Base-by-base conservation (phyloP, 1,284 basidiomycete species). In the Malassezia equina region DNA sequence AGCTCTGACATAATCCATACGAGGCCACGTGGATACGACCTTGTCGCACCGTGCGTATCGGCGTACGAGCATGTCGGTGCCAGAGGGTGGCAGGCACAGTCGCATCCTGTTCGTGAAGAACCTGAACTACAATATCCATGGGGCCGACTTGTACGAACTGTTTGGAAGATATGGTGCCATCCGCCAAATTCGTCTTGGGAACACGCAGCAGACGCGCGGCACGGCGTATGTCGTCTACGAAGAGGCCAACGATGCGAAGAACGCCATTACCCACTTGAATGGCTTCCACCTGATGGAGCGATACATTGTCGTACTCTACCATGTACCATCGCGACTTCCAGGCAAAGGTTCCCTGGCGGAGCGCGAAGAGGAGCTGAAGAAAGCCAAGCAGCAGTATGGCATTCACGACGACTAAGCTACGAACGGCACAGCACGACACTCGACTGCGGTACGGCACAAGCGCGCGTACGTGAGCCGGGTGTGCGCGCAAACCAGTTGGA, bases 281-380 rank as follows among this genome's bases (percentile, higher is more conserved):
- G 94, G 93, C 34, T 98, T 98, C 79, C 93, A 98, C 78, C 77
- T 98, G 60, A 90, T 94, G 78, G 93, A 95, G 76, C 84, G 94
- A 29, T 98, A 98, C 77, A 93, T 98, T 55, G 76, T 78, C 51
- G 76, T 75, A 75, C 79, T 98, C 25, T 96, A 94, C 71, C 93
- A 98, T 74, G 93, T 96, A 83, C 90, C 90, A 33, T 86, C 89
- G 19, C 89, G 90, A 75, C 87, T 67, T 19, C 53, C 94, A 64
- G 87, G 86, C 19, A 95, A 95, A 74, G 88, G 89, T 23, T 93
- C 98, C 63, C 77, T 98, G 47, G 88, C 88, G 23, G 83, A 83
- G 65, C 80, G 93, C 71, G 94, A 98, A 78, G 86, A 90, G 73
- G 91, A 95, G 63, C 79, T 98, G 29, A 83, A 82, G 1, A 82